Evolutionary conservation across 2,329 filamentous ascomycete genomes (phyloP), one percentile per base, ranked within the genome.

Genomic region (Fusarium robinianum): DNA sequence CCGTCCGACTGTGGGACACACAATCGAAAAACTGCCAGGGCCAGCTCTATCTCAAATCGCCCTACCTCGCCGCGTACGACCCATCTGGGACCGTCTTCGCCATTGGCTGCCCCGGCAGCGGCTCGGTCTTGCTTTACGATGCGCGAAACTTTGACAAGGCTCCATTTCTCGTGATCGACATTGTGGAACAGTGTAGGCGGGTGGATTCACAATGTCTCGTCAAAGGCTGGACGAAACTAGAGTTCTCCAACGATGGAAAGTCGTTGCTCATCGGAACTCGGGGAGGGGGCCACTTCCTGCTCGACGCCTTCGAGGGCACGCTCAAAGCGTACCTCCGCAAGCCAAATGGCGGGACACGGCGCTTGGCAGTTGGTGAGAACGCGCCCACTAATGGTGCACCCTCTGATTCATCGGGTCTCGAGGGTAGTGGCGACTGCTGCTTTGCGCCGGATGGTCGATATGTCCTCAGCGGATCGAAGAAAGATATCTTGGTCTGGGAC

Each of bases 191-290:
- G 36, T 72, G 73, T 31, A 64, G 72, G 62, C 47, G 70, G 62
- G 60, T 74, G 36, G 73, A 80, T 52, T 68, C 75, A 5, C 79
- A 84, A 33, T 83, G 87, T 37, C 69, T 78, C 2, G 73, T 80
- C 49, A 78, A 78, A 38, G 85, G 85, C 8, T 99, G 94, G 94
- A 94, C 88, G 2, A 90, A 87, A 58, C 77, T 99, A 27, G 90
- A 96, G 61, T 97, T 99, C 65, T 94, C 89, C 45, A 99, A 99
- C 61, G 94, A 99, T 62, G 94, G 94, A 12, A 95, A 95, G 63
- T 82, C 82, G 48, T 71, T 99, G 33, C 77, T 99, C 5, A 68
- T 99, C 12, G 88, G 88, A 10, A 97, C 92, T 3, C 88, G 85
- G 34, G 89, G 88, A 6, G 79, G 79, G 37, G 90, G 90, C 0